Base-by-base conservation (phyloP, 805 yeast genomes). In the Sungouiella blattae region DNA sequence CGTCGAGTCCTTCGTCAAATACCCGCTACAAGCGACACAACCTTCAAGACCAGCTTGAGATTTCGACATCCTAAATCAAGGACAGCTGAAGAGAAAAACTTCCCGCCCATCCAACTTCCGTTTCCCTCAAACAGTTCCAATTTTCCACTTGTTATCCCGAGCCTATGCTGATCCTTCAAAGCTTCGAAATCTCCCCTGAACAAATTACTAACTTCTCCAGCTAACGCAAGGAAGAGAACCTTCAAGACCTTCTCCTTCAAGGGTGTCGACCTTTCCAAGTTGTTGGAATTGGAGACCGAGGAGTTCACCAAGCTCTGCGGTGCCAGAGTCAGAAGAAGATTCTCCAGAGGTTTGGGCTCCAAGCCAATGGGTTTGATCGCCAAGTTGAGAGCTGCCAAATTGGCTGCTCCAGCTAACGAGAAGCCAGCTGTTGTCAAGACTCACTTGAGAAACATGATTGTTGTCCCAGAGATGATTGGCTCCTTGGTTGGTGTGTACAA, bases 381-480 rank as follows among this genome's bases (percentile, higher is more conserved):
- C 79, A 93, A 93, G 78, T 86, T 93, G 71, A 88, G 95, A 80
- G 91, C 89, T 70, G 96, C 96, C 58, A 93, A 87, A 78, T 76
- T 84, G 61, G 85, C 87, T 61, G 80, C 94, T 58, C 80, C 78
- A 63, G 81, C 82, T 64, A 85, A 85, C 69, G 98, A 93, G 77
- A 93, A 91, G 83, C 99, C 99, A 71, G 82, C 91, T 58, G 75
- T 78, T 53, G 98, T 93, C 76, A 93, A 91, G 85, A 93, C 99
- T 58, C 99, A 93, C 77, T 86, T 93, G 72, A 91, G 98, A 84
- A 89, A 89, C 85, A 87, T 89, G 96, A 73, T 93, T 70, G 70
- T 93, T 65, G 93, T 93, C 56, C 99, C 99, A 76, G 99, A 93
- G 82, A 93, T 93, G 98, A 88, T 93, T 63, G 98, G 98, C 70